phyloP scores from a whole-genome alignment of 805 yeast species.

The Clavispora vitiphila region DNA sequence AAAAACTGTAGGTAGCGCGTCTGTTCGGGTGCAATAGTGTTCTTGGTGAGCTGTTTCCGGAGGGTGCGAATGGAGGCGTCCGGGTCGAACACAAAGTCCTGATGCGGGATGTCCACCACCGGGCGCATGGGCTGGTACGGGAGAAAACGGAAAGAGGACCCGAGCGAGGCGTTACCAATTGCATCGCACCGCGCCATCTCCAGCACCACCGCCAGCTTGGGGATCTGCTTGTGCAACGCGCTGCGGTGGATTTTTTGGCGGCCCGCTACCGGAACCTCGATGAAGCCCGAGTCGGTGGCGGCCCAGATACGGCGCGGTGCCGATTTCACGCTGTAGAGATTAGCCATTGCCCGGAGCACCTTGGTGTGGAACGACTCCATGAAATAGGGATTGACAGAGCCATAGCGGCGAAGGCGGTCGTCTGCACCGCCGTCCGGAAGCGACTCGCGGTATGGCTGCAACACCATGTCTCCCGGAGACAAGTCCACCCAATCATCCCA shows the following conservation, averaged over 20 bases:
- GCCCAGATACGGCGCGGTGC: slow-evolving; percentile 24
- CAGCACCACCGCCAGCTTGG: slow-evolving; percentile 5
- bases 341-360: slow-evolving; percentile 29
- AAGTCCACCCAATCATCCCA: slow-evolving; percentile 40
- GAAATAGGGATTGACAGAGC: slow-evolving; percentile 28
- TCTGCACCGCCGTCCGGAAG: slow-evolving; percentile 23
- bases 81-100: slow-evolving; percentile 30
- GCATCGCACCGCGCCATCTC: slow-evolving; percentile 3
- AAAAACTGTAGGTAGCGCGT: slow-evolving; percentile 25
- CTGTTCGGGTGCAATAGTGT: slow-evolving; percentile 15
- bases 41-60: slow-evolving; percentile 12
- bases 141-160: neutral
- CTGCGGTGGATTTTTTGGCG: slow-evolving; percentile 19
- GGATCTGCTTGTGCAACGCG: neutral
- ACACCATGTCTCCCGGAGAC: slow-evolving; percentile 18
- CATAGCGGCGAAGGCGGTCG: slow-evolving; percentile 15
- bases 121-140: slow-evolving; percentile 7
- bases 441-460: slow-evolving; percentile 13
- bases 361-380: slow-evolving; percentile 30
- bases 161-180: neutral
- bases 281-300: slow-evolving; percentile 19
- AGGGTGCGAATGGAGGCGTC: slow-evolving; percentile 23
- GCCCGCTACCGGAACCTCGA: slow-evolving; percentile 26
- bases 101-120: slow-evolving; percentile 14
- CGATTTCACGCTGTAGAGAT: slow-evolving; percentile 27